A percentile compares a stretch with the other conserved stretches of the same genome.
Evolutionary conservation across 2,329 filamentous ascomycete species (phyloP).

Genomic region (Trichoderma harzianum): DNA sequence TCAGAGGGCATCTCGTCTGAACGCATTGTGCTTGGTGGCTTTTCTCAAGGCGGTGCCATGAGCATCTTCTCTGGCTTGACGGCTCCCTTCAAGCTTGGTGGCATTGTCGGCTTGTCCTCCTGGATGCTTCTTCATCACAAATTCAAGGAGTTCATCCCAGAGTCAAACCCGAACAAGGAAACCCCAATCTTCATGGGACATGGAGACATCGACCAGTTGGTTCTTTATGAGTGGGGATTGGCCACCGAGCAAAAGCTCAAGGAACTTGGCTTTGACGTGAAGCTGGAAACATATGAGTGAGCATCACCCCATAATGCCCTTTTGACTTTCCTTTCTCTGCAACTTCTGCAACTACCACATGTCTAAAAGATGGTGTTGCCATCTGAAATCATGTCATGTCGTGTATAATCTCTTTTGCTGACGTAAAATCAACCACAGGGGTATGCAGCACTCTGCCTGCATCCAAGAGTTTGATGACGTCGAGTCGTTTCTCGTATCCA

Average conservation of each 20-base stretch:
- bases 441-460: conserved; percentile 72
- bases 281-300: conserved; percentile 73
- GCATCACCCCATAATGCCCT: conserved; percentile 26
- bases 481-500: conserved; percentile 54
- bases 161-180: conserved; percentile 45
- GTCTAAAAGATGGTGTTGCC: neutral
- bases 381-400: neutral
- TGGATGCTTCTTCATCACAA: conserved; percentile 66
- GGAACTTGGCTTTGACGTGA: conserved; percentile 66
- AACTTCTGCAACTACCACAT: neutral
- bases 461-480: conserved; percentile 78
- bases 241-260: conserved; percentile 62
- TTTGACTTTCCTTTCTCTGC: neutral
- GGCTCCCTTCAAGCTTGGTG: conserved; percentile 69
- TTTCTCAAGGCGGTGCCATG: conserved; percentile 86
- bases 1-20: conserved; percentile 71
- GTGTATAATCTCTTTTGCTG: neutral
- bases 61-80: conserved; percentile 78
- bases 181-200: conserved; percentile 86
- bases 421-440: conserved; percentile 40
- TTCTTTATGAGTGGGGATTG: conserved; percentile 64
- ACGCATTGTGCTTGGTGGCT: conserved; percentile 82
- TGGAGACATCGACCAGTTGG: conserved; percentile 68
- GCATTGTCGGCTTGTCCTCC: conserved; percentile 79
- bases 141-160: conserved; percentile 41